A percentile compares a stretch with the other conserved stretches of the same genome.
phyloP scores from a whole-genome alignment of 2,329 filamentous ascomycete species.

The Pseudogymnoascus sp. region DNA sequence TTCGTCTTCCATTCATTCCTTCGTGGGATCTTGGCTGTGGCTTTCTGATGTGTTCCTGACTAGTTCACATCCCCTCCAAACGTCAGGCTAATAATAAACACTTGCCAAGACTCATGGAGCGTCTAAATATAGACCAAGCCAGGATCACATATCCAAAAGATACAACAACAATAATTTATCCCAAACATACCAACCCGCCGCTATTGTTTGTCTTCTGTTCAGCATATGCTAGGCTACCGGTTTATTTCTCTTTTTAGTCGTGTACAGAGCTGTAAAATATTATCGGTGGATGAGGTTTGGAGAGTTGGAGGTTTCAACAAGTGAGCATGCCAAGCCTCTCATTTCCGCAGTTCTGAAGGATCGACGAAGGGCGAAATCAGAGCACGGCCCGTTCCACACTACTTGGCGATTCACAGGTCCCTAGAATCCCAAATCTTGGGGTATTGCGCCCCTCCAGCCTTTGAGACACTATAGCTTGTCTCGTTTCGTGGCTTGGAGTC shows the following conservation, averaged over 20 bases:
- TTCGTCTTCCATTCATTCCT: neutral
- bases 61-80: neutral
- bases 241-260: neutral
- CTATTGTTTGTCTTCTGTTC: neutral
- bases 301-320: neutral
- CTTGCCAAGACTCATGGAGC: neutral
- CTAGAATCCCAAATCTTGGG: neutral
- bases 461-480: neutral
- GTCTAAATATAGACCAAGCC: neutral
- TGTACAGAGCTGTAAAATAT: neutral
- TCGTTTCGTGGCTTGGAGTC: neutral
- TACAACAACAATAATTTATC: neutral
- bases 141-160: neutral
- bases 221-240: neutral
- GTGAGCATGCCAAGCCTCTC: neutral
- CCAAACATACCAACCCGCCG: neutral
- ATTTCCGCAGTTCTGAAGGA: neutral
- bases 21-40: neutral
- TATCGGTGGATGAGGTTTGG: neutral
- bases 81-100: conserved; percentile 2
- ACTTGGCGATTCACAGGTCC: neutral
- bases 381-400: conserved; percentile 3
- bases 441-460: neutral
- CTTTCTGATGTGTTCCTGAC: neutral
- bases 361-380: neutral